Base-by-base conservation (phyloP, 306 rosid species). In the Castanea sativa region DNA sequence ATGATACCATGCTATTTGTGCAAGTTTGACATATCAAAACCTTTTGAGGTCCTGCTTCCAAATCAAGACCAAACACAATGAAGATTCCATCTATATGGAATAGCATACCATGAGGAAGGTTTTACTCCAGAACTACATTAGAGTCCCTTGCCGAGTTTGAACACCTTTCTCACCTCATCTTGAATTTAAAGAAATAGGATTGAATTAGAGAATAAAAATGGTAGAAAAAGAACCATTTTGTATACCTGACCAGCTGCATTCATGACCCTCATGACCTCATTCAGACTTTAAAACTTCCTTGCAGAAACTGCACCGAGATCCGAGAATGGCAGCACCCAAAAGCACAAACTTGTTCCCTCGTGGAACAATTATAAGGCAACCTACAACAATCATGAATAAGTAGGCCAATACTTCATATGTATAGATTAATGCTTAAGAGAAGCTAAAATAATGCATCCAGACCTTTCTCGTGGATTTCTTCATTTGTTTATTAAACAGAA, bases 331-430 rank as follows among this genome's bases (percentile, higher is more conserved):
- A 84, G 97, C 97, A 72, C 99, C 99, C 87, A 94, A 87, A 72
- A 94, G 97, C 81, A 94, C 97, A 73, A 94, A 88, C 81, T 94
- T 95, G 74, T 88, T 90, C 83, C 92, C 99, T 81, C 90, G 91
- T 51, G 99, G 99, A 84, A 94, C 90, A 88, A 94, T 86, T 83
- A 92, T 89, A 59, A 97, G 90, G 84, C 91, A 94, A 55, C 99
- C 99, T 94, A 82, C 55, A 77, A 57, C 59, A 75, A 78, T 69
- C 21, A 74, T 21, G 45, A 33, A 25, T 20, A 43, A 64, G 58
- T 15, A 53, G 32, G 11, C 20, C 21, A 30, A 51, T 19, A 70
- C 52, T 61, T 33, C 57, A 25, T 2, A 30, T 20, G 45, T 5
- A 51, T 12, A 55, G 78, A 67, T 33, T 14, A 35, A 63, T 64